phyloP scores from a whole-genome alignment of 2,329 filamentous ascomycete species.

The Didymosphaeria variabile region DNA sequence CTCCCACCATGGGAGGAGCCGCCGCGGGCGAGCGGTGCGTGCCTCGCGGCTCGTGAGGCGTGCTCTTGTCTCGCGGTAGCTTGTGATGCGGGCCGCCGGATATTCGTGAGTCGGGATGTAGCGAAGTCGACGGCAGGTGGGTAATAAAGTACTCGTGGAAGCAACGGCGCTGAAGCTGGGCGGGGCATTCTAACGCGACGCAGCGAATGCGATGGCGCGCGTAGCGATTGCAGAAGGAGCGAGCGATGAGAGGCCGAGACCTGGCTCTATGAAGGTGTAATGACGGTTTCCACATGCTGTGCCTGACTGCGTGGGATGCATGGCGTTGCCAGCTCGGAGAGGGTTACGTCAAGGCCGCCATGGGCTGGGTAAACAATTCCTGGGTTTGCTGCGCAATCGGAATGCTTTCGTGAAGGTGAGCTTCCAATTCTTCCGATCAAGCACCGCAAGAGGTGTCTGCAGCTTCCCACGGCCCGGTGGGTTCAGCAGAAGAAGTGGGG shows the following conservation, averaged over 20 bases:
- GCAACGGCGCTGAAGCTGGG: conserved; percentile 45
- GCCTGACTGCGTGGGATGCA: conserved; percentile 43
- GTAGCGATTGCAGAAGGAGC: conserved; percentile 22
- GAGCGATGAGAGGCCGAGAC: conserved; percentile 32
- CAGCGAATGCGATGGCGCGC: conserved; percentile 18
- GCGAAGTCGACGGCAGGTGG: conserved; percentile 89
- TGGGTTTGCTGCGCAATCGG: conserved; percentile 10
- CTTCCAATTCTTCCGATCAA: not conserved
- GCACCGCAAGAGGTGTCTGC: not conserved
- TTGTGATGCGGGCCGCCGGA: conserved; percentile 77
- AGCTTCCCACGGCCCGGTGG: conserved; percentile 10
- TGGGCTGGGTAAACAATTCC: conserved; percentile 30
- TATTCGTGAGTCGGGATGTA: conserved; percentile 83
- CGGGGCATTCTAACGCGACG: conserved; percentile 24
- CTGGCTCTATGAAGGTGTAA: conserved; percentile 37
- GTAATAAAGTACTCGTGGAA: conserved; percentile 99
- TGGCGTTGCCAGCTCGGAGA: conserved; percentile 34
- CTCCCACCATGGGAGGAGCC: conserved; percentile 40
- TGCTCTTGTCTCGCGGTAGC: conserved; percentile 83
- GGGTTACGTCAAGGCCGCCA: conserved; percentile 42
- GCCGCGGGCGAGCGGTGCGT: conserved; percentile 48
- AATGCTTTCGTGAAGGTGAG: not conserved
- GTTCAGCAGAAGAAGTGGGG: not conserved
- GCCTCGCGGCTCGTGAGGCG: conserved; percentile 70
- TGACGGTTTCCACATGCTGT: conserved; percentile 51